Base-by-base conservation (phyloP, 768 basidiomycete genomes). In the Lactarius psammicola region DNA sequence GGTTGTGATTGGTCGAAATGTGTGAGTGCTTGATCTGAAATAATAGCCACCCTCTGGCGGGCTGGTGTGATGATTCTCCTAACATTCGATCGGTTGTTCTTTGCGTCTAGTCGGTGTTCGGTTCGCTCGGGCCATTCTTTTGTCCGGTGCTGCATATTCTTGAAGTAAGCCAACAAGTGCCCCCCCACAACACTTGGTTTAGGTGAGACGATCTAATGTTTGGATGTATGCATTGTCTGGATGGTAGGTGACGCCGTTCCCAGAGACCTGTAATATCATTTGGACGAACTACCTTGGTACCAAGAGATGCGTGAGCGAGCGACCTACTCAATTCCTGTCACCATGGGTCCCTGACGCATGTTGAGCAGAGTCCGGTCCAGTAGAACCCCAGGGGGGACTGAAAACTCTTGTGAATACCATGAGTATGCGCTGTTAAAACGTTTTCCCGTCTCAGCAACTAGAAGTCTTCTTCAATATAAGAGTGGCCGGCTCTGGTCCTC, bases 11-110 rank as follows among this genome's bases (percentile, higher is more conserved):
- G 49, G 49, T 26, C n/a, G 56, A 60, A 20, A 23, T 33, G 40
- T 17, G 60, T 57, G 56, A 66, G 65, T 66, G 23, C 56, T 42
- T 33, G 56, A n/a, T 55, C 51, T 33, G 46, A 15, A 30, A 31
- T 30, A 20, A 36, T 28, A 40, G 13, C 33, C n/a, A 56, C 17
- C 15, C 28, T 20, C 20, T 9, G 6, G 33, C 1, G 20, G 10
- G 46, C 36, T 57, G 60, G 56, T 38, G 31, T 53, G 56, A 33
- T 10, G 1, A 28, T 44, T 17, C 31, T 36, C 17, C 26, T 23
- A 6, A 34, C 40, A 28, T 30, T 30, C 26, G n/a, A n/a, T 44
- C 3, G 30, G 15, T 56, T n/a, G 33, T 30, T 17, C 28, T 30
- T 9, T 38, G 40, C 4, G 11, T 28, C 8, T 58, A 30, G 31